These are phyloP conservation scores for Arthromyces matolae DNA, from an alignment of 768 basidiomycete species.

Conservation along the genomic window DNA sequence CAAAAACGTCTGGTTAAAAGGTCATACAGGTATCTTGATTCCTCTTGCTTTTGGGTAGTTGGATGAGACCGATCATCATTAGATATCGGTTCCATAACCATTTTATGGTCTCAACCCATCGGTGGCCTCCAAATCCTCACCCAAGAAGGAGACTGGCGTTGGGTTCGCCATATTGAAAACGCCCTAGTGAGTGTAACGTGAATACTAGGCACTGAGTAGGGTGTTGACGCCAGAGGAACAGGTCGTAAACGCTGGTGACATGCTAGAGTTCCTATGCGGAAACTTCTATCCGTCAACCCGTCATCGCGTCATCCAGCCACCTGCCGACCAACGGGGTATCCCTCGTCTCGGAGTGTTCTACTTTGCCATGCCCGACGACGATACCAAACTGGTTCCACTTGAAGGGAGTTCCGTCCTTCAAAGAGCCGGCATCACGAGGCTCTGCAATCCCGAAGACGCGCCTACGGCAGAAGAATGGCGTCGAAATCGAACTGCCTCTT, in stretches of 20 bases:
- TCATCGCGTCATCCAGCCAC: slow-evolving; percentile 32
- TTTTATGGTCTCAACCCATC: slow-evolving; percentile 61
- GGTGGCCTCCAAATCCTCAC: slow-evolving; percentile 55
- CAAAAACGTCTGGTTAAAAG: slow-evolving; percentile 48
- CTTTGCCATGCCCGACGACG: no score
- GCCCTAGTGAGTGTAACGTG: no score
- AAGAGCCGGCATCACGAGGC: slow-evolving; percentile 34
- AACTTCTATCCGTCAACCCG: slow-evolving; percentile 58
- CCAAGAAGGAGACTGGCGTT: slow-evolving; percentile 44
- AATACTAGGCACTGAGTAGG: neutral
- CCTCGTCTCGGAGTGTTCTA: no score
- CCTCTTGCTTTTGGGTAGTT: no score
- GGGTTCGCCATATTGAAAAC: neutral
- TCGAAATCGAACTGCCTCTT: slow-evolving; percentile 46
- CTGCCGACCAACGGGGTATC: neutral
- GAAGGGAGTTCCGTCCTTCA: slow-evolving; percentile 47
- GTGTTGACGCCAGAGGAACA: neutral
- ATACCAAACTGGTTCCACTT: slow-evolving; percentile 42
- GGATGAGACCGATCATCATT: neutral
- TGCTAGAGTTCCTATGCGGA: no score
- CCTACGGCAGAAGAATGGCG: slow-evolving; percentile 55
- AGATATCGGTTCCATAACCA: slow-evolving; percentile 55
- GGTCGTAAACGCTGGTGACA: neutral
- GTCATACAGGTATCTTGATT: slow-evolving; percentile 36
- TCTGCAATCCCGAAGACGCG: slow-evolving; percentile 35